Percentiles rank a stretch among this genome's conserved stretches.
Evolutionary conservation across 768 basidiomycete genomes (phyloP).

Genomic region (Tricholoma bakamatsutake): DNA sequence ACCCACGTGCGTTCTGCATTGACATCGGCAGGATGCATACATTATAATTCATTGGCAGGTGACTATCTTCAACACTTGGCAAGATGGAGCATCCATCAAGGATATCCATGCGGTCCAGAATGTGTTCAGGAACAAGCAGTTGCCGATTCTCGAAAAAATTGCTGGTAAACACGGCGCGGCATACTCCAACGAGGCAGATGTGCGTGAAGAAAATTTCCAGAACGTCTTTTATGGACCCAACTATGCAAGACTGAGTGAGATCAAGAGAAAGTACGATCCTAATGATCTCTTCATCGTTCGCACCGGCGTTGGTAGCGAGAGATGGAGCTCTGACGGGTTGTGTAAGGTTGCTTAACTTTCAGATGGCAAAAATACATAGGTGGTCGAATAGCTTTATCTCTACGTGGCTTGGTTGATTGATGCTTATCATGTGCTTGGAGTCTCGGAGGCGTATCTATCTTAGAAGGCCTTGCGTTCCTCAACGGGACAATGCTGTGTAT

Average conservation of each 20-base stretch:
- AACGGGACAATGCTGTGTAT: too few relatives aligned
- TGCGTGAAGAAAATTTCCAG: slow-evolving; percentile 23
- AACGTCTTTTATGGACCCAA: slow-evolving; percentile 31
- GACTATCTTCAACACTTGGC: slow-evolving; percentile 11
- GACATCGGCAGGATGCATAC: not conserved
- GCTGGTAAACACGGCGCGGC: slow-evolving; percentile 23
- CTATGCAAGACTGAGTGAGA: slow-evolving; percentile 22
- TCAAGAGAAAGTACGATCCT: slow-evolving; percentile 28
- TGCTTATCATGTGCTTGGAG: too few relatives aligned
- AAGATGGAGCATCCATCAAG: slow-evolving; percentile 9
- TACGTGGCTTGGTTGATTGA: not conserved
- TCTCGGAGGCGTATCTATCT: too few relatives aligned
- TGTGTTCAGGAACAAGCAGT: slow-evolving; percentile 16
- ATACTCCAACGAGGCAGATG: slow-evolving; percentile 31
- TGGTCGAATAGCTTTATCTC: not conserved
- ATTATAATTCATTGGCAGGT: slow-evolving; percentile 7
- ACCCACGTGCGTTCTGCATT: slow-evolving; percentile 23
- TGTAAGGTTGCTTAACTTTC: not conserved
- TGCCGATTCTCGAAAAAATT: slow-evolving; percentile 21
- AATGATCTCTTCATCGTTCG: slow-evolving; percentile 27
- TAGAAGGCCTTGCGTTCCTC: too few relatives aligned
- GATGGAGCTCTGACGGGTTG: not conserved
- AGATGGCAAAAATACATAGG: too few relatives aligned
- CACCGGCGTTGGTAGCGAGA: not conserved
- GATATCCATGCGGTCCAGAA: slow-evolving; percentile 15